Percentiles rank a stretch among this genome's conserved stretches.
Conservation (phyloP, 495 filamentous ascomycete genomes). For the Extremus antarcticus region DNA sequence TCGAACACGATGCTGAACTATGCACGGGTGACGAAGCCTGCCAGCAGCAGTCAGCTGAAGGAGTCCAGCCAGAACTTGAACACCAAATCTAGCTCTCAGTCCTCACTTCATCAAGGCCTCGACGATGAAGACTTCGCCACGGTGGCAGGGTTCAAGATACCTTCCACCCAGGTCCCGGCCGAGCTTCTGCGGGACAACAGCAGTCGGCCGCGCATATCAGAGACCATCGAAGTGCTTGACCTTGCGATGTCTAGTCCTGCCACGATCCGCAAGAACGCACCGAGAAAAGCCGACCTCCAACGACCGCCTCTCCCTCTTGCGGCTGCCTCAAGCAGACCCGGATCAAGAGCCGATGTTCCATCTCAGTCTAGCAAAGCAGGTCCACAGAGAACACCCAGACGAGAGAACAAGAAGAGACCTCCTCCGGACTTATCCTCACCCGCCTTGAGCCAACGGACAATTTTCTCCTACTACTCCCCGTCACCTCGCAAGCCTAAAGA, state of each 20-base stretch:
- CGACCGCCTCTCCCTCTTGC: not conserved
- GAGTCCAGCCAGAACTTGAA: not conserved
- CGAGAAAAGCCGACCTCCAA: not conserved
- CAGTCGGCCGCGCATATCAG: not conserved
- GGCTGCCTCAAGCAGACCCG: not conserved
- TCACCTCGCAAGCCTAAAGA: conserved; percentile 11
- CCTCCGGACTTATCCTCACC: conserved; percentile 10
- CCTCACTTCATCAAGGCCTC: not conserved
- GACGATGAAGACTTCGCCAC: not conserved
- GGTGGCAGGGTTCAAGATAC: conserved; percentile 4
- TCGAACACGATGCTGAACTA: conserved; percentile 16
- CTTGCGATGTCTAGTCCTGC: not conserved
- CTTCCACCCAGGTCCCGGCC: conserved; percentile 3
- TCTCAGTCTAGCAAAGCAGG: not conserved
- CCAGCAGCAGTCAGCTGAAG: not conserved
- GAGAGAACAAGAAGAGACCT: conserved; percentile 10
- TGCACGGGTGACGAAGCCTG: conserved; percentile 12
- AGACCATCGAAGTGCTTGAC: not conserved
- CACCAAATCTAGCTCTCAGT: not conserved
- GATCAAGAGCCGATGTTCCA: not conserved
- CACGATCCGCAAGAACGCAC: not conserved
- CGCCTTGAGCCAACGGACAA: conserved; percentile 7
- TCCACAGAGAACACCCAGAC: conserved; percentile 1
- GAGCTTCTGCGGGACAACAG: not conserved
- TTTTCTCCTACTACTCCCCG: conserved; percentile 13